These are phyloP conservation scores for Mortierella sp. DNA, from an alignment of 371 early-diverging fungal genomes.

Conservation along the genomic window DNA sequence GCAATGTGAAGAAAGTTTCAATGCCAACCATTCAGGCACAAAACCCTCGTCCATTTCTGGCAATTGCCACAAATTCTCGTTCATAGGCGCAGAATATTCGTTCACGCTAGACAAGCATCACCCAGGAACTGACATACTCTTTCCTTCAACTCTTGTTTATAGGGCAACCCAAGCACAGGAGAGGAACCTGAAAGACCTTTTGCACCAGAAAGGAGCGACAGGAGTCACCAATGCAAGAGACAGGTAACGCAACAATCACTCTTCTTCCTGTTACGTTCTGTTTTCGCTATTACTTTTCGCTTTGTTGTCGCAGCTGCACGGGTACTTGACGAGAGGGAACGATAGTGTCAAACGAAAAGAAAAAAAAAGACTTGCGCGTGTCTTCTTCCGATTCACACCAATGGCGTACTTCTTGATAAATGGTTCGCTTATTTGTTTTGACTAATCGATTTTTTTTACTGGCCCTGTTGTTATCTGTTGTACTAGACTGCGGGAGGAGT, in stretches of 20 bases:
- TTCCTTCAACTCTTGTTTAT: neutral
- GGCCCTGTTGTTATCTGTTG: neutral
- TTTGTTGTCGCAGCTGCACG: neutral
- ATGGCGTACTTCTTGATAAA: neutral
- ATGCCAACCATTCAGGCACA: neutral
- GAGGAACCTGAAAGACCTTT: slow-evolving; percentile 37
- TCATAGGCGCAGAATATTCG: neutral
- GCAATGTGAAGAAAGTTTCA: neutral
- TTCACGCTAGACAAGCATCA: neutral
- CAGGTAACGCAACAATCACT: slow-evolving; percentile 24
- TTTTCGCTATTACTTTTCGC: neutral
- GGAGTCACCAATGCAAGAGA: slow-evolving; percentile 54
- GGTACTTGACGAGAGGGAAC: neutral
- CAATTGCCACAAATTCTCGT: neutral
- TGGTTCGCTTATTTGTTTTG: neutral
- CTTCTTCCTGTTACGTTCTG: neutral
- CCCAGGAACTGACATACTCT: neutral
- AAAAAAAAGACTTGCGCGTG: neutral
- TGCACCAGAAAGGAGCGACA: slow-evolving; percentile 48
- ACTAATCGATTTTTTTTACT: neutral
- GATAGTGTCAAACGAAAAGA: neutral
- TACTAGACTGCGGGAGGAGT: slow-evolving; percentile 59
- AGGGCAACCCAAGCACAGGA: slow-evolving; percentile 54
- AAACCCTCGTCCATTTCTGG: neutral
- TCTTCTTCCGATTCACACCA: slow-evolving; percentile 25